Conservation (phyloP, 2,329 filamentous ascomycete species). For the Hymenoscyphus repandus region DNA sequence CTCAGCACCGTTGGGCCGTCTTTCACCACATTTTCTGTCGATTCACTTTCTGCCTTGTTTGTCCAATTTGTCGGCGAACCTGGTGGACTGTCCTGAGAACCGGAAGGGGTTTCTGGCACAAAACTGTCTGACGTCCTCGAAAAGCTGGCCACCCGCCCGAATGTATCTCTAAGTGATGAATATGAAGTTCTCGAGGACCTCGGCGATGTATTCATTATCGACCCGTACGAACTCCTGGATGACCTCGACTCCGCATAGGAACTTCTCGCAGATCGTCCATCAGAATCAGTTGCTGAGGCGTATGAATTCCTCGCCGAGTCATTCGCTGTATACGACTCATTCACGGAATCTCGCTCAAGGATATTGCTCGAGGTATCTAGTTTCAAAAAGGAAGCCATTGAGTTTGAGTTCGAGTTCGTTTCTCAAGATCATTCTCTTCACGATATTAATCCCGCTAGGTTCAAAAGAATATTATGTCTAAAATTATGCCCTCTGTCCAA, state of each 20-base stretch:
- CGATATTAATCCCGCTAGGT: too few relatives aligned
- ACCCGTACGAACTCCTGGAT: slow-evolving; percentile 6
- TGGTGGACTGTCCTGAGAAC: slow-evolving; percentile 1
- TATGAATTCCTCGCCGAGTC: slow-evolving; percentile 8
- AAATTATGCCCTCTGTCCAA: too few relatives aligned
- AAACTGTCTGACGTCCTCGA: slow-evolving; percentile 13
- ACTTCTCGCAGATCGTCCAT: slow-evolving; percentile 8
- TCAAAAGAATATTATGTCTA: too few relatives aligned
- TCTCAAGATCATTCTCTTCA: neutral
- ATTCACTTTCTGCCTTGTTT: too few relatives aligned
- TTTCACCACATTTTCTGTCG: slow-evolving; percentile 4
- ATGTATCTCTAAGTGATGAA: slow-evolving; percentile 34
- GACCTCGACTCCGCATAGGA: slow-evolving; percentile 2
- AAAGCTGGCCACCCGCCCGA: slow-evolving; percentile 23
- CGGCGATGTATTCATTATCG: slow-evolving; percentile 3
- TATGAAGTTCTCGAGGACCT: slow-evolving; percentile 22
- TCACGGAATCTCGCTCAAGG: neutral
- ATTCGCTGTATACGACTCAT: too few relatives aligned
- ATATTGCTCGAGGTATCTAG: slow-evolving; percentile 10
- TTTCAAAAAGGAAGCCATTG: slow-evolving; percentile 11
- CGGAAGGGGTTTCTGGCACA: slow-evolving; percentile 7
- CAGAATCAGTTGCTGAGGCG: slow-evolving; percentile 11
- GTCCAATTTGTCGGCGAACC: slow-evolving; percentile 3
- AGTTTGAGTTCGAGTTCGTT: too few relatives aligned
- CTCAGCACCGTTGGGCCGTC: slow-evolving; percentile 14